Evolutionary conservation across 371 early-diverging fungal species (phyloP).

Genomic region (Nematocida parisii): DNA sequence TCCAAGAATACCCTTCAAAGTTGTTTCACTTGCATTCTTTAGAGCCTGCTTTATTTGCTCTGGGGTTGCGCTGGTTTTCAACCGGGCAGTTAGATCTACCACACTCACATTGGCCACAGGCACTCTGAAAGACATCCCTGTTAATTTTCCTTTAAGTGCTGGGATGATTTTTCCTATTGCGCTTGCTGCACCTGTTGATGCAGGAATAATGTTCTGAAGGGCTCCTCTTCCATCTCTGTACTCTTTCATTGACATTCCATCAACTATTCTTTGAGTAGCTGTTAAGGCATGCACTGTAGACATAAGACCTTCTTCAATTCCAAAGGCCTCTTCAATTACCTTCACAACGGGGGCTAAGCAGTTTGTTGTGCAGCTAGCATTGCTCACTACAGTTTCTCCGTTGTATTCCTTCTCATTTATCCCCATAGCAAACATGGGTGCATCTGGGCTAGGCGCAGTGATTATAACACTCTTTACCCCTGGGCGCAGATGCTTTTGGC

Average conservation of each 20-base stretch:
- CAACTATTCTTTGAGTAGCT: constrained; percentile 97
- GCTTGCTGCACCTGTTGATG: constrained; percentile 97
- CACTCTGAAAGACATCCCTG: constrained; percentile 91
- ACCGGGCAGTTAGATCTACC: constrained; percentile 88
- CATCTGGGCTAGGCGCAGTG: constrained; percentile 86
- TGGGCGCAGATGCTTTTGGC: constrained; percentile 79
- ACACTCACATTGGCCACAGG: constrained; percentile 93
- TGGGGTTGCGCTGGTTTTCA: constrained; percentile 77
- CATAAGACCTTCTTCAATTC: constrained; percentile 81
- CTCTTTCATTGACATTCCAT: constrained; percentile 91
- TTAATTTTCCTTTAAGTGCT: constrained; percentile 85
- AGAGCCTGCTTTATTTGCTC: constrained; percentile 52
- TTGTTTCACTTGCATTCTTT: constrained; percentile 73
- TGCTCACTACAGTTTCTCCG: constrained; percentile 81
- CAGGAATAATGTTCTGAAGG: constrained; percentile 94
- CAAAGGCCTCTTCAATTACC: constrained; percentile 86
- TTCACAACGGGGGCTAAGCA: constrained; percentile 97
- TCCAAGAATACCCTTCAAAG: constrained; percentile 84
- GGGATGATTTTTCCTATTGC: constrained; percentile 98
- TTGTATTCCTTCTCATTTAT: constrained; percentile 89
- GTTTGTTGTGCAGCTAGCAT: constrained; percentile 99
- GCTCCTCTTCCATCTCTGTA: constrained; percentile 93
- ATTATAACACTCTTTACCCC: constrained; percentile 95
- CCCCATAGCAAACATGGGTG: constrained; percentile 75
- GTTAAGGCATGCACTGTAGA: constrained; percentile 96